Evolutionary conservation across 805 yeast species (phyloP).

Genomic region (Saccharomycopsis amapae): DNA sequence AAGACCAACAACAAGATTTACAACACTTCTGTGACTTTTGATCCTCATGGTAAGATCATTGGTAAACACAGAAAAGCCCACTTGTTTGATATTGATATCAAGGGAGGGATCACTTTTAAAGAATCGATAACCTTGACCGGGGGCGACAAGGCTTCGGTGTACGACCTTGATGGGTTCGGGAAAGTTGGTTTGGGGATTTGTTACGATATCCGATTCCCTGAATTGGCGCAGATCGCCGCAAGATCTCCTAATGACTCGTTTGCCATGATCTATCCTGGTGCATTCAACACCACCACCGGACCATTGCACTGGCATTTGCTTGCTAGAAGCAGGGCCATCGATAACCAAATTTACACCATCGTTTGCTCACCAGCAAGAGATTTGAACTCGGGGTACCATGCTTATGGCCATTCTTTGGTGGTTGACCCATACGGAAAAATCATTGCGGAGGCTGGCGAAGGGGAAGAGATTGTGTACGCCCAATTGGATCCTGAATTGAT

Average conservation of each 20-base stretch:
- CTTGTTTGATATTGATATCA: constrained; percentile 86
- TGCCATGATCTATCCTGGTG: constrained; percentile 78
- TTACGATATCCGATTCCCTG: constrained; percentile 77
- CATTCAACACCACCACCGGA: constrained; percentile 78
- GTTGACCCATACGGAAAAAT: constrained; percentile 58
- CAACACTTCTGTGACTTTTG: constrained; percentile 70
- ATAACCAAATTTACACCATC: constrained; percentile 64
- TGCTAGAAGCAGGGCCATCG: constrained; percentile 68
- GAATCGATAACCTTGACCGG: constrained; percentile 72
- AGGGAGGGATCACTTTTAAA: constrained; percentile 81
- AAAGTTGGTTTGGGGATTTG: constrained; percentile 81
- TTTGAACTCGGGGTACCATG: constrained; percentile 49
- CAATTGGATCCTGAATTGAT: constrained; percentile 59
- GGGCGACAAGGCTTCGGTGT: constrained; percentile 77
- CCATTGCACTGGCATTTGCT: constrained; percentile 78
- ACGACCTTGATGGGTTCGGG: constrained; percentile 56
- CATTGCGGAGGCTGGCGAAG: constrained; percentile 68
- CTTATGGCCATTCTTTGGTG: constrained; percentile 61
- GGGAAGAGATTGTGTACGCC: constrained; percentile 68
- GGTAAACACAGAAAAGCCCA: constrained; percentile 91
- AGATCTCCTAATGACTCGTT: constrained; percentile 51
- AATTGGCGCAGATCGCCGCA: constrained; percentile 62
- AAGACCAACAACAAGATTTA: constrained; percentile 49
- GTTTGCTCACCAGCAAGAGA: constrained; percentile 89
- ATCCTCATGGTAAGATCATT: constrained; percentile 64